These are phyloP conservation scores for Cercospora zeae-maydis DNA, from an alignment of 2,329 filamentous ascomycete genomes.

Conservation along the genomic window DNA sequence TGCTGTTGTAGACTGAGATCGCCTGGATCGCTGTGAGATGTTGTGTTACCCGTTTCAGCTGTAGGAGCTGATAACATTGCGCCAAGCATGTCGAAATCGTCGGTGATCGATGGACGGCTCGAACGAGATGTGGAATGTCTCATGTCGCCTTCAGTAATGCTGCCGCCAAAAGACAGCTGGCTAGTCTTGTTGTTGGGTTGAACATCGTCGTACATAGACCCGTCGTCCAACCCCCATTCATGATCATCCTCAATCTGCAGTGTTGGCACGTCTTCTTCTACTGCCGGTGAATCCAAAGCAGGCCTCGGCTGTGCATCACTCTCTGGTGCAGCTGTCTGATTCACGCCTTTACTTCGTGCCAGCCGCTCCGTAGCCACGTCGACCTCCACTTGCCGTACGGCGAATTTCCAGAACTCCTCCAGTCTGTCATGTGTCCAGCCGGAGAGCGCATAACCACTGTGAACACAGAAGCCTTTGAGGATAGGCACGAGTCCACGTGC, in stretches of 20 bases:
- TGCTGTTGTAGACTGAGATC: background rate
- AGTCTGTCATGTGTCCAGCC: conserved; percentile 72
- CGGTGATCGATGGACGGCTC: background rate
- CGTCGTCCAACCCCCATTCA: background rate
- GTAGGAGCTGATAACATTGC: conserved; percentile 13
- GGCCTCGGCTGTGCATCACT: background rate
- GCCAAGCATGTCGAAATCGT: conserved; percentile 16
- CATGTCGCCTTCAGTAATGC: background rate
- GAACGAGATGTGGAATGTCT: background rate
- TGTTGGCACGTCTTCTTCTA: background rate
- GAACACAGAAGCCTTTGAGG: conserved; percentile 73
- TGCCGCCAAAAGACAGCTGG: background rate
- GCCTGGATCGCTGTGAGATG: background rate
- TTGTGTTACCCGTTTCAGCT: background rate
- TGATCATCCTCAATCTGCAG: background rate
- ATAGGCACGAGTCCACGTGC: conserved; percentile 75
- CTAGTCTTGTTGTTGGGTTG: background rate
- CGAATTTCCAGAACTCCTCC: conserved; percentile 62
- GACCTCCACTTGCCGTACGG: conserved; percentile 46
- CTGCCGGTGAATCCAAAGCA: background rate
- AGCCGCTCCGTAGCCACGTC: background rate
- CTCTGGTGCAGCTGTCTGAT: background rate
- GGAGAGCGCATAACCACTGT: conserved; percentile 64
- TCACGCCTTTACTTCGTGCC: background rate
- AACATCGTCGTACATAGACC: background rate